phyloP scores from a whole-genome alignment of 768 basidiomycete species.

The Mycena haematopus region DNA sequence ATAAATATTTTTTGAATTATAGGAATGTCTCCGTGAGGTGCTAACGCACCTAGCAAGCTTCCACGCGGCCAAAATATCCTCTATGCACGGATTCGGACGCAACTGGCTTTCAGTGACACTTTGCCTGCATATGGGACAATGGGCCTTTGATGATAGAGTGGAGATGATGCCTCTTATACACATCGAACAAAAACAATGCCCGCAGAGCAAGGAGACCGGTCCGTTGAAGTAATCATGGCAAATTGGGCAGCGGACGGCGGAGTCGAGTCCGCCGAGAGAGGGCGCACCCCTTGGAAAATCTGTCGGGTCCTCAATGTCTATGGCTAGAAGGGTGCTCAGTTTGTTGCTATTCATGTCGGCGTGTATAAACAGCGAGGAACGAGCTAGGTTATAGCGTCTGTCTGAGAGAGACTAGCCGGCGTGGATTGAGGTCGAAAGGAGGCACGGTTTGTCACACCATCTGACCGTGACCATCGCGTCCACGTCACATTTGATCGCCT shows the following conservation, averaged over 20 bases:
- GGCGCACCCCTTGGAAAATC: conserved; percentile 66
- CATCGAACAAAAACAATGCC: conserved; percentile 83
- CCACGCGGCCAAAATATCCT: conserved; percentile 77
- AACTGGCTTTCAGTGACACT: conserved; percentile 64
- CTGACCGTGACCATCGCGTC: too few relatives aligned
- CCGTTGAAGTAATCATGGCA: conserved; percentile 77
- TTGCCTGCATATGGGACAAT: conserved; percentile 78
- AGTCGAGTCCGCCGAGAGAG: conserved; percentile 68
- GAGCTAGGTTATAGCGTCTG: too few relatives aligned
- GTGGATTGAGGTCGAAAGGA: too few relatives aligned
- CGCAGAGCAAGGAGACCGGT: conserved; percentile 76
- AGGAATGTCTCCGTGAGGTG: not conserved
- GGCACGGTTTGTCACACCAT: too few relatives aligned
- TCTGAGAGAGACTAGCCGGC: too few relatives aligned
- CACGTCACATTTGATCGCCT: too few relatives aligned
- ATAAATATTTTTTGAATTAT: not conserved
- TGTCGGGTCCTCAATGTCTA: conserved; percentile 62
- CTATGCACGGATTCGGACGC: conserved; percentile 71
- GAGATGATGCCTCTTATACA: conserved; percentile 70
- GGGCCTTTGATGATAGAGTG: conserved; percentile 49
- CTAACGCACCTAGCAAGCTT: conserved; percentile 64
- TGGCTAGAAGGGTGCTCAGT: conserved; percentile 12
- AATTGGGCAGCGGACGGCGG: conserved; percentile 73
- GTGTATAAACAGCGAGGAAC: too few relatives aligned
- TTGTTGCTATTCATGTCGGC: conserved; percentile 17